A percentile compares a stretch with the other conserved stretches of the same genome.
phyloP scores from a whole-genome alignment of 1,284 basidiomycete species.

The Ustilago shanxiensis region DNA sequence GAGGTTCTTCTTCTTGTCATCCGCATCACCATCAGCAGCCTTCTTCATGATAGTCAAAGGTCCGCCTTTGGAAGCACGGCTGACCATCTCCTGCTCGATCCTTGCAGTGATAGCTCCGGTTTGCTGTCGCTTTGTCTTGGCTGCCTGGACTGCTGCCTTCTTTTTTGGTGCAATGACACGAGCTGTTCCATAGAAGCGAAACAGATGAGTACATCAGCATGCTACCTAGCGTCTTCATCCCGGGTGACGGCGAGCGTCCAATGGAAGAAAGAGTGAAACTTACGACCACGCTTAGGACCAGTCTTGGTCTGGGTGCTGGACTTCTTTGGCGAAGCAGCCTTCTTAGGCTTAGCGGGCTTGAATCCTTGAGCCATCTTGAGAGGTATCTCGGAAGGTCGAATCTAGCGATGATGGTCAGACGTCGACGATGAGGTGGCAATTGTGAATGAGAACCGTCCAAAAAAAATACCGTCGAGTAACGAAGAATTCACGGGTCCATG shows the following conservation, averaged over 20 bases:
- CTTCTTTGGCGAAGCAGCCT: constrained; percentile 33
- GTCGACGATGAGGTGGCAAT: background rate
- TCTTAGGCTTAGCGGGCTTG: constrained; percentile 54
- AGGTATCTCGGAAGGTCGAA: background rate
- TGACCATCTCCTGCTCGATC: constrained; percentile 59
- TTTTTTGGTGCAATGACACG: constrained; percentile 57
- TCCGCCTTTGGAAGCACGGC: constrained; percentile 51
- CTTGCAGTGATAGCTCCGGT: constrained; percentile 46
- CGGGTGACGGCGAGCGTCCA: background rate
- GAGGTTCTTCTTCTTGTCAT: constrained; percentile 50
- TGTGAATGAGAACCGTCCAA: background rate
- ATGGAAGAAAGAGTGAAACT: constrained; percentile 24
- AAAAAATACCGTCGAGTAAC: background rate
- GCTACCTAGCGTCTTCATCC: background rate
- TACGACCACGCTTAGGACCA: constrained; percentile 57
- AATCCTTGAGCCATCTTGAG: constrained; percentile 57
- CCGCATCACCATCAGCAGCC: constrained; percentile 85
- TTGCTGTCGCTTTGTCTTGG: constrained; percentile 53
- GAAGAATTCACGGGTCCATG: constrained; percentile 3
- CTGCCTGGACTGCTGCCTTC: constrained; percentile 41
- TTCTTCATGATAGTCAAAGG: constrained; percentile 85
- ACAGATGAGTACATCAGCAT: background rate
- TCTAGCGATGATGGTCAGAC: background rate
- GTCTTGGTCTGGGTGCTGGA: constrained; percentile 39
- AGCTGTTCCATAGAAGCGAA: constrained; percentile 16